phyloP scores from a whole-genome alignment of 805 yeast species.

The Kockiozyma suomiensis region DNA sequence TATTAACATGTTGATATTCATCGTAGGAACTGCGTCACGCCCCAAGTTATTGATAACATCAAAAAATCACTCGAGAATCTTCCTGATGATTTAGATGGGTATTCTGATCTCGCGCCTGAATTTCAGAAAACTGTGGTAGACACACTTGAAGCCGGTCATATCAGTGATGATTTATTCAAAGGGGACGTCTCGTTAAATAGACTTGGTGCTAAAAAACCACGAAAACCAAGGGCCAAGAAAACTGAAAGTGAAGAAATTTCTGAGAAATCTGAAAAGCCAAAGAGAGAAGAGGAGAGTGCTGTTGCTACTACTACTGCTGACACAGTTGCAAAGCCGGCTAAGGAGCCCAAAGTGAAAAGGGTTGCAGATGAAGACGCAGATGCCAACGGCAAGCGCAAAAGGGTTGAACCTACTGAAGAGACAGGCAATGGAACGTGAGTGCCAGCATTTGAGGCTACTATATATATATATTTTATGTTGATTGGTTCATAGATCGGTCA shows the following conservation, averaged over 20 bases:
- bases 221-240: neutral
- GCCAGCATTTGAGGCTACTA: neutral
- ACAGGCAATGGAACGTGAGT: neutral
- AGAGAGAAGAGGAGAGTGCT: neutral
- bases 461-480: no score
- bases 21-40: constrained; percentile 33
- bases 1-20: neutral
- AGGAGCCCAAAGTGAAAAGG: neutral
- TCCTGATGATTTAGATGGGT: constrained; percentile 32
- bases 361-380: neutral
- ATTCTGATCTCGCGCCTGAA: constrained; percentile 22
- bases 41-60: constrained; percentile 29
- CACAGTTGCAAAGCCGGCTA: neutral
- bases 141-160: constrained; percentile 33
- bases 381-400: neutral
- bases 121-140: constrained; percentile 11
- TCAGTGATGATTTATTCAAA: constrained; percentile 21
- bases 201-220: constrained; percentile 9
- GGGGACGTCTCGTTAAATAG: constrained; percentile 26
- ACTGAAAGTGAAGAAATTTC: constrained; percentile 2
- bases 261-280: neutral
- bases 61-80: constrained; percentile 10
- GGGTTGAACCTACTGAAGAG: neutral
- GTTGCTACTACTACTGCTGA: neutral
- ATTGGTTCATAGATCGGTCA: constrained; percentile 3